phyloP scores from a whole-genome alignment of 139 green algal genomes.

The Desmodesmus armatus region DNA sequence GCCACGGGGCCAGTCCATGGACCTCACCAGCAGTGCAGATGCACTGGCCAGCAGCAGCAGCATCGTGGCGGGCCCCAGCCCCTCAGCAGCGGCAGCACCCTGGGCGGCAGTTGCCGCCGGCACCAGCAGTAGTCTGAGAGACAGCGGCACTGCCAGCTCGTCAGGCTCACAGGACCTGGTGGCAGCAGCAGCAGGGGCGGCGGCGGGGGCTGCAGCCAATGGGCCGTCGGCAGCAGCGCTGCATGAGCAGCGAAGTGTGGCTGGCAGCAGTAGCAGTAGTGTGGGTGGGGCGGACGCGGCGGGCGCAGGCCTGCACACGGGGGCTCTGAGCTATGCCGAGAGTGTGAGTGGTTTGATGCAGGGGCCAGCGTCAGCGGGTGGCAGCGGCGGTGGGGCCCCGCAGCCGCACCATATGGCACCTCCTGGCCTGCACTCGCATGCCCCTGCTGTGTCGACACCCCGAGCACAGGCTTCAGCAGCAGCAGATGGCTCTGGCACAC shows the following conservation, averaged over 20 bases:
- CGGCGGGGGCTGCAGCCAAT: neutral
- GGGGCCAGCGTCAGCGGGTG: neutral
- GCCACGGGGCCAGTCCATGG: neutral
- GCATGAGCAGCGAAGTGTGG: neutral
- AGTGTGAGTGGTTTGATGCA: neutral
- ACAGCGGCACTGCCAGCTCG: neutral
- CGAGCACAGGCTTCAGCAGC: neutral
- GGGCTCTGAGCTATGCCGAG: neutral
- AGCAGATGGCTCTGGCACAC: neutral
- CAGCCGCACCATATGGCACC: neutral
- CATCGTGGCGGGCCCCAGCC: neutral
- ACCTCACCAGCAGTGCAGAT: neutral
- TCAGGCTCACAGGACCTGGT: neutral
- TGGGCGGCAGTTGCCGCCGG: conserved; percentile 39
- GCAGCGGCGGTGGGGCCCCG: neutral
- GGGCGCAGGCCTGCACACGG: neutral
- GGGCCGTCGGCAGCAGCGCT: too few relatives aligned
- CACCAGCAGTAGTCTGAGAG: neutral
- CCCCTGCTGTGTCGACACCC: neutral
- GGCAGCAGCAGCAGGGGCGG: conserved; percentile 1
- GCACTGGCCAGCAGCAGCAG: neutral
- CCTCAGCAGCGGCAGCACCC: neutral
- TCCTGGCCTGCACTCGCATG: neutral
- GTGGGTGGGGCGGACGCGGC: neutral
- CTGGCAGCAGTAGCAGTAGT: neutral